Base-by-base conservation (phyloP, 176 grass and related monocot genomes). In the Avena atlantica region DNA sequence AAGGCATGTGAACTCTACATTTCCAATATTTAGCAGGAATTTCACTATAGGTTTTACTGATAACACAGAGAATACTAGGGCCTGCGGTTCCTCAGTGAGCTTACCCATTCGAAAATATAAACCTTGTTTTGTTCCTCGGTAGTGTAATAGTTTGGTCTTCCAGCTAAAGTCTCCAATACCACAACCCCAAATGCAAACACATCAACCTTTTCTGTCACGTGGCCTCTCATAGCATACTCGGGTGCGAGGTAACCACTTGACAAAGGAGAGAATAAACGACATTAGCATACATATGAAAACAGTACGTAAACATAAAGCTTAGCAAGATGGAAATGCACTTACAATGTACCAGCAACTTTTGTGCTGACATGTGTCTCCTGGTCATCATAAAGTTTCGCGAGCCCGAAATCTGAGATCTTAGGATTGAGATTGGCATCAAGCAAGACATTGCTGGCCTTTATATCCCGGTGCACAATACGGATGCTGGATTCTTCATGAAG, bases 161-260 rank as follows among this genome's bases (percentile, higher is more conserved):
- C 94, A n/a, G 89, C 80, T n/a, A 96, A 53, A 52, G 84, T 89
- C 75, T 96, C 91, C 66, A 96, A 71, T 8, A 64, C 63, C 2
- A 97, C 88, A 12, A 97, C 88, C 0, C 94, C 94, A 57, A 94
- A 97, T 56, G 90, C 88, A 86, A 94, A 97, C 5, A 97, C 90
- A 15, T 97, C 95, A 16, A 87, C 64, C 69, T 97, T 97, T 80
- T 97, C 95, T 2, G 92, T 97, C 85, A 97, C 84, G 81, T 94
- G 95, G n/a, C 95, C 95, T 87, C 95, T 94, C 95, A 97, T 94
- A 15, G 94, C 94, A 6, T 97, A 97, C 84, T 97, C 92, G 12
- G 92, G 94, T 70, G 94, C 94, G 25, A 97, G 88, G 56, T 97
- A 97, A 14, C 92, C 94, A 74, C 94, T 97, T 86, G 13, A 83